These are phyloP conservation scores for Dioscorea alata DNA, from an alignment of 106 monocot genomes.

Conservation along the genomic window DNA sequence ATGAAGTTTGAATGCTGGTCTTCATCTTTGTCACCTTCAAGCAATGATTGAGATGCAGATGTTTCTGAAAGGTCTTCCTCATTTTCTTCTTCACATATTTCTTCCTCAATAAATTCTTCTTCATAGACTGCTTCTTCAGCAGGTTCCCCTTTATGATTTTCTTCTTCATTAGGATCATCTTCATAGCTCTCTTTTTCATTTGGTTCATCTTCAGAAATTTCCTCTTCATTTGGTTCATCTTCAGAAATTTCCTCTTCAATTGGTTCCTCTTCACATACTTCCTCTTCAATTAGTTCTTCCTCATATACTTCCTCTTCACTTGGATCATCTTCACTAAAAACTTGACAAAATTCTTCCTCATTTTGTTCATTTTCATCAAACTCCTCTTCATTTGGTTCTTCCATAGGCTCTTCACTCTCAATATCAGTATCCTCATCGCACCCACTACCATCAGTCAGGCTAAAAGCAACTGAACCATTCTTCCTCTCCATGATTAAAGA, in stretches of 20 bases:
- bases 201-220: background rate
- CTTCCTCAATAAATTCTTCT: background rate
- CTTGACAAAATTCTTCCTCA: conserved; percentile 3
- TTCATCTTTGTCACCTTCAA: background rate
- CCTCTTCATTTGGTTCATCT: background rate
- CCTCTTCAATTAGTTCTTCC: too few species aligned
- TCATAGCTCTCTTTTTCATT: background rate
- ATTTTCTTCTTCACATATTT: conserved; percentile 1
- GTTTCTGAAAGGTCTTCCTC: background rate
- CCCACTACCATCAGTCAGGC: background rate
- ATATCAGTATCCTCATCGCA: background rate
- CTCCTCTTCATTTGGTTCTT: conserved; percentile 2
- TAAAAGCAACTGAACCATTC: too few species aligned
- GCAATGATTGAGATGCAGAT: background rate
- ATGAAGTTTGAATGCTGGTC: background rate
- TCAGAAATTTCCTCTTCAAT: background rate
- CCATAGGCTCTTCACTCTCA: background rate
- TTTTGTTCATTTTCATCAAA: background rate
- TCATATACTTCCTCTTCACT: background rate
- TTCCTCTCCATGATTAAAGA: too few species aligned
- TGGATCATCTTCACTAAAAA: background rate
- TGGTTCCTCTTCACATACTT: background rate
- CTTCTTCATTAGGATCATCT: conserved; percentile 8
- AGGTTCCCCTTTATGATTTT: background rate
- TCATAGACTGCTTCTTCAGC: background rate